These are phyloP conservation scores for Penicillium macrosclerotiorum DNA, from an alignment of 495 filamentous ascomycete species.

Conservation along the genomic window DNA sequence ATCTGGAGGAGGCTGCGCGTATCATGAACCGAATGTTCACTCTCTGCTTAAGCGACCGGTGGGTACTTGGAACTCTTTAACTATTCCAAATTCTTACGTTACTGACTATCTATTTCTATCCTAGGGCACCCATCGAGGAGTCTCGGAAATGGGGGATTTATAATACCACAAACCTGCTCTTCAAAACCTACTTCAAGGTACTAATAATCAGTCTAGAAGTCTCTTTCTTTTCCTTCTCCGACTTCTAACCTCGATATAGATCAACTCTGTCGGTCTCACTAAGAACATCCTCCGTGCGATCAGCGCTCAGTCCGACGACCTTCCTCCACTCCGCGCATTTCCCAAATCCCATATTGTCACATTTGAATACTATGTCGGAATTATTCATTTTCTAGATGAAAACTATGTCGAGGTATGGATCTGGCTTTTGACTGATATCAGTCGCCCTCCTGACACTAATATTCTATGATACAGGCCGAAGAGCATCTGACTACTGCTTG, in stretches of 20 bases:
- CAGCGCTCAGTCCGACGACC: constrained; percentile 68
- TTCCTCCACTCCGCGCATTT: constrained; percentile 70
- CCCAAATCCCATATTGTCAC: constrained; percentile 92
- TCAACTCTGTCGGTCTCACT: constrained; percentile 82
- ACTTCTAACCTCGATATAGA: constrained; percentile 32
- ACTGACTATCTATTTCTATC: too few species aligned
- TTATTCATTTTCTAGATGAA: constrained; percentile 87
- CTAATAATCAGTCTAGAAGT: neutral
- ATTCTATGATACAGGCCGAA: constrained; percentile 60
- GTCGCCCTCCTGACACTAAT: neutral
- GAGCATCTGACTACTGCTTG: constrained; percentile 74
- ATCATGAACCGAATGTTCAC: constrained; percentile 87
- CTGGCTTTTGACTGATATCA: neutral
- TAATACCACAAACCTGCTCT: constrained; percentile 85
- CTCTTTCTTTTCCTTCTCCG: too few species aligned
- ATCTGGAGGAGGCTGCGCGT: constrained; percentile 84
- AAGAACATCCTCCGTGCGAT: constrained; percentile 87
- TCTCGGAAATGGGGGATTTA: constrained; percentile 98
- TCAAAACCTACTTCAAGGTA: constrained; percentile 96
- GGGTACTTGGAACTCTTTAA: constrained; percentile 28
- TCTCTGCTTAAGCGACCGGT: constrained; percentile 86
- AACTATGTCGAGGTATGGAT: constrained; percentile 69
- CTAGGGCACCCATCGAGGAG: constrained; percentile 78
- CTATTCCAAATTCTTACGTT: too few species aligned
- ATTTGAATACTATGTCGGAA: constrained; percentile 91